Conservation (phyloP, 345 rosid genomes). For the Populus tremula region DNA sequence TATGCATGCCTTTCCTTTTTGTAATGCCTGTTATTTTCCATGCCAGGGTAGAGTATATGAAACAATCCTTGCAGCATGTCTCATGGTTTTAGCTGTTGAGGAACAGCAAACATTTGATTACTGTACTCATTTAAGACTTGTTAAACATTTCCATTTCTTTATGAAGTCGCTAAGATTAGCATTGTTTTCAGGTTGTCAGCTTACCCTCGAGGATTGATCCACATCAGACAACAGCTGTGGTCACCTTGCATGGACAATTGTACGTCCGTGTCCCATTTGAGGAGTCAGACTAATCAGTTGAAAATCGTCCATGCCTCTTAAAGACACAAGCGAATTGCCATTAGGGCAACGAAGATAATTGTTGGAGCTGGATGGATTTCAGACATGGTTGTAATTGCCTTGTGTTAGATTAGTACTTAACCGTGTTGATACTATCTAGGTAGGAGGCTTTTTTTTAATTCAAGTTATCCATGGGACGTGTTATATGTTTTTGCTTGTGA, state of each 20-base stretch:
- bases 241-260: constrained; percentile 68
- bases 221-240: constrained; percentile 68
- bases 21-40: background rate
- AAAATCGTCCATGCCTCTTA: background rate
- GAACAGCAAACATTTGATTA: background rate
- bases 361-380: background rate
- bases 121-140: background rate
- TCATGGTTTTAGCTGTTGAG: background rate
- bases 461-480: background rate
- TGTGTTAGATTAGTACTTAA: background rate
- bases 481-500: background rate
- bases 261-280: constrained; percentile 66
- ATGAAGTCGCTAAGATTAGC: background rate
- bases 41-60: background rate
- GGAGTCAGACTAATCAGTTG: constrained; percentile 23
- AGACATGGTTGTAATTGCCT: background rate
- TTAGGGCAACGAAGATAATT: background rate
- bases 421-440: background rate
- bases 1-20: background rate
- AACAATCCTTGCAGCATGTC: background rate
- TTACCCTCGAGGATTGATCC: constrained; percentile 66
- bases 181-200: constrained; percentile 48
- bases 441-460: background rate
- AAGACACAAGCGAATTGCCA: background rate
- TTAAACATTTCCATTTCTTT: background rate